These are phyloP conservation scores for Fraxinus sp. DNA, from an alignment of 305 asterid species.

Conservation along the genomic window DNA sequence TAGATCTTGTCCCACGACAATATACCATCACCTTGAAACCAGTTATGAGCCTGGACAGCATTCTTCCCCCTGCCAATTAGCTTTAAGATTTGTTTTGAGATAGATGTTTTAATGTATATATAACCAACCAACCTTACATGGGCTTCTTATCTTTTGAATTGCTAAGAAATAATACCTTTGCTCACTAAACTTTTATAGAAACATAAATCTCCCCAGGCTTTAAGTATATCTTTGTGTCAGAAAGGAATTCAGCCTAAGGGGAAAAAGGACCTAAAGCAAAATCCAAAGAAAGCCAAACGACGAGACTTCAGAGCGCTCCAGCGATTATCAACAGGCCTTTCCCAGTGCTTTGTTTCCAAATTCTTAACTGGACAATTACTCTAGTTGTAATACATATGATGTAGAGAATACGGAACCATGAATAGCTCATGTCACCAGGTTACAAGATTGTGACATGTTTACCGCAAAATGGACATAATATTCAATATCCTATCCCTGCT, in stretches of 20 bases:
- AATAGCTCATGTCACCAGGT: background rate
- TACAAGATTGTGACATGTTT: background rate
- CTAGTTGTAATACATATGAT: background rate
- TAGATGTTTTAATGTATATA: background rate
- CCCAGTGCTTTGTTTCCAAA: background rate
- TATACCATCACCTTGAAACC: background rate
- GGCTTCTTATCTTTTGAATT: background rate
- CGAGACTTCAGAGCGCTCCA: background rate
- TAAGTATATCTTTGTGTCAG: background rate
- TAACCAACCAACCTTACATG: background rate
- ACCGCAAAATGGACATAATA: background rate
- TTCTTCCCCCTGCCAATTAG: background rate
- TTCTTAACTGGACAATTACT: background rate
- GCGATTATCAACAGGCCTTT: background rate
- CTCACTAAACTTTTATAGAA: background rate
- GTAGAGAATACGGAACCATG: background rate
- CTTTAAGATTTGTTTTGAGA: background rate
- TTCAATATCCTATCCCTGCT: background rate
- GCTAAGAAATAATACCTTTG: background rate
- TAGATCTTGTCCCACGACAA: background rate
- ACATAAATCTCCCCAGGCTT: background rate
- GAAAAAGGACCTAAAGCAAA: background rate
- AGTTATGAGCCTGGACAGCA: background rate
- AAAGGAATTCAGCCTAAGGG: background rate
- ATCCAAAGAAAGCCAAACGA: background rate